These are phyloP conservation scores for Zasmidium citrigriseum DNA, from an alignment of 2,329 filamentous ascomycete genomes.

Conservation along the genomic window DNA sequence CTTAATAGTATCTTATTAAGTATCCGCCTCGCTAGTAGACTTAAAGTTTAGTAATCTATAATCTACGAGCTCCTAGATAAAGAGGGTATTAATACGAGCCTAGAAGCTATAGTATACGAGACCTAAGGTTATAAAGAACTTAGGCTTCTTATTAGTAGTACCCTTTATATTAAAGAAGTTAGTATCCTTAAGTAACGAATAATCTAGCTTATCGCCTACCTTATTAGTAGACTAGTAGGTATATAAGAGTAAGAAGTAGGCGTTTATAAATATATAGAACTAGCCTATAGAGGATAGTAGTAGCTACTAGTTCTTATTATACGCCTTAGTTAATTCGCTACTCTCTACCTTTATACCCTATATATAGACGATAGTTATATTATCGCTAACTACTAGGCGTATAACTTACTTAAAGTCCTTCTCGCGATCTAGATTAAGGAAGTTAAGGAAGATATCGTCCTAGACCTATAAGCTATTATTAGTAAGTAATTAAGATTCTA, in stretches of 20 bases:
- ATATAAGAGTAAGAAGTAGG: neutral
- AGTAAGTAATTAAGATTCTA: no score
- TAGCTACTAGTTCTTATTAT: neutral
- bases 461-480: no score
- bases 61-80: neutral
- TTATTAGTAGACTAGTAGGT: neutral
- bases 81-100: neutral
- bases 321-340: neutral
- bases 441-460: neutral
- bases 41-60: neutral
- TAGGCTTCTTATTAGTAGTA: neutral
- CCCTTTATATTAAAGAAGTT: neutral
- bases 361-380: neutral
- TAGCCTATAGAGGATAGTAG: neutral
- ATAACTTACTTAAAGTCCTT: neutral
- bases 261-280: conserved; percentile 1
- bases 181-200: neutral
- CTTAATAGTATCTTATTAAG: neutral
- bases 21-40: no score
- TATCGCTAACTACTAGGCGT: neutral
- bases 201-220: neutral
- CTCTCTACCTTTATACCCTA: neutral
- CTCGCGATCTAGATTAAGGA: neutral
- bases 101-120: neutral
- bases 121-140: neutral